Evolutionary conservation across 352 stramenopile genomes (phyloP), one percentile per base, ranked within the genome.

Genomic region (Pythium insidiosum): DNA sequence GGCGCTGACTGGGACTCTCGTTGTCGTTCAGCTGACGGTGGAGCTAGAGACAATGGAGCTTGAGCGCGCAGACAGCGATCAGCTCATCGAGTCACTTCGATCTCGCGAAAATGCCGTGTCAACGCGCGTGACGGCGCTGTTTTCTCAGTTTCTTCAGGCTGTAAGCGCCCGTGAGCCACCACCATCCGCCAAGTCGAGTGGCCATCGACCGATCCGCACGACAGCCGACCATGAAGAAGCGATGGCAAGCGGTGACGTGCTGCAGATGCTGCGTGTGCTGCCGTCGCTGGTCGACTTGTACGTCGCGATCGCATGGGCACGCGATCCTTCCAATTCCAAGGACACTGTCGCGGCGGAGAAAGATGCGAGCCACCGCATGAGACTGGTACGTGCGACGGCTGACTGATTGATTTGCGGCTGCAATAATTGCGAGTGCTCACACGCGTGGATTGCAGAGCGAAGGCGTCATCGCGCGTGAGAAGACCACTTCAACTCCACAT

Each of bases 261-360:
- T 72, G 20, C 34, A 62, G 33, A 54, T 81, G 56, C 43, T 84
- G 37, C 71, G 75, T 19, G 33, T 73, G 12, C 75, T 84, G 12
- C 66, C 74, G 4, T 45, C 54, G 18, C 43, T 83, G 18, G 34
- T 87, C 38, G 67, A 84, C 45, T 53, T 73, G 19, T 76, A 72
- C 23, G 43, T 71, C 13, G 33, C 41, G 6, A 30, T 15, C 23
- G 31, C 34, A 7, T n/a, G n/a, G n/a, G n/a, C n/a, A n/a, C n/a
- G n/a, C n/a, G n/a, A 29, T 51, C 7, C 26, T 47, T 10, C 16
- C 9, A 33, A 33, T 33, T 33, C 9, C n/a, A n/a, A n/a, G n/a
- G n/a, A n/a, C n/a, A n/a, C n/a, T n/a, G n/a, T n/a, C n/a, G n/a
- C n/a, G n/a, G n/a, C n/a, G n/a, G n/a, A n/a, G n/a, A n/a, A n/a